Evolutionary conservation across 768 basidiomycete genomes (phyloP).

Genomic region (Suillus ampliporus): DNA sequence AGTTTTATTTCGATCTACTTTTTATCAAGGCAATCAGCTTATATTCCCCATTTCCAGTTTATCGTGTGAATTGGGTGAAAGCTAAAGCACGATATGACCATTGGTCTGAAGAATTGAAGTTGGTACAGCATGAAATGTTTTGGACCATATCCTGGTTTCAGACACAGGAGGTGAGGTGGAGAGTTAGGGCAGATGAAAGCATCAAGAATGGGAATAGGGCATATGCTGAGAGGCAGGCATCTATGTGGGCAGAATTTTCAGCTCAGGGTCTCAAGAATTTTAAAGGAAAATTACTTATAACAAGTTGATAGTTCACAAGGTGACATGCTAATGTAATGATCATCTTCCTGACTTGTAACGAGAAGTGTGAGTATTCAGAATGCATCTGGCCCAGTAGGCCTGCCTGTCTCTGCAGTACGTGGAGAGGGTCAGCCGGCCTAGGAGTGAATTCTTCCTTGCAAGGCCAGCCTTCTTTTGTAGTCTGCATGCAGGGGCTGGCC

Average conservation of each 20-base stretch:
- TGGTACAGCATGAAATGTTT: conserved; percentile 24
- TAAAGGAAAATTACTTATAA: neutral
- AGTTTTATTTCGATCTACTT: neutral
- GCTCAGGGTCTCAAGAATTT: neutral
- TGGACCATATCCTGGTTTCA: conserved; percentile 25
- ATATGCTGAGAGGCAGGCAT: neutral
- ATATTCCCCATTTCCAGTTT: conserved; percentile 3
- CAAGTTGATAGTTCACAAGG: neutral
- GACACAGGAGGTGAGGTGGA: neutral
- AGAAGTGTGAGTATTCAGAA: too few relatives aligned
- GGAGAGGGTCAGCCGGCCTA: too few relatives aligned
- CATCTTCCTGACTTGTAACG: too few relatives aligned
- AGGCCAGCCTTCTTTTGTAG: too few relatives aligned
- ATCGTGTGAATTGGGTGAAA: conserved; percentile 12
- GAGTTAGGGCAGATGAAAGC: neutral
- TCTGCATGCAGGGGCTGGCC: too few relatives aligned
- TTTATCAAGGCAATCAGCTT: neutral
- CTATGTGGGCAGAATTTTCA: neutral
- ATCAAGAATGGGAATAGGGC: neutral
- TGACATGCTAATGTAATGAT: neutral
- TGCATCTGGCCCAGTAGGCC: too few relatives aligned
- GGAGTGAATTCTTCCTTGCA: too few relatives aligned
- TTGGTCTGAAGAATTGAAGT: conserved; percentile 25
- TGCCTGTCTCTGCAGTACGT: too few relatives aligned
- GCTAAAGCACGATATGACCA: conserved; percentile 21